Percentiles rank a stretch among this genome's conserved stretches.
phyloP scores from a whole-genome alignment of 495 filamentous ascomycete genomes.

The Xylaria curta region DNA sequence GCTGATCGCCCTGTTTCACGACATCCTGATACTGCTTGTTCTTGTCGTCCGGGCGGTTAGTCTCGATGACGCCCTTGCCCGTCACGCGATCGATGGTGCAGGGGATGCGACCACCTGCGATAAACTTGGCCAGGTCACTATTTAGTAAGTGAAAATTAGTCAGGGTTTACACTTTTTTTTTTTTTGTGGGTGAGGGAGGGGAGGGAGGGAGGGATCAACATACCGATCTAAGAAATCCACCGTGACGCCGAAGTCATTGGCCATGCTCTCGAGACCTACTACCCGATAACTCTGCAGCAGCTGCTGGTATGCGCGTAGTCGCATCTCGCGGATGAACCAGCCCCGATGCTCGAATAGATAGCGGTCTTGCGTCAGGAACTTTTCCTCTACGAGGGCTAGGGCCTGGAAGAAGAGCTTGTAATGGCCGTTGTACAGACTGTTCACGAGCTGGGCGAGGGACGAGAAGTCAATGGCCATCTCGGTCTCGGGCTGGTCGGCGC shows the following conservation, averaged over 20 bases:
- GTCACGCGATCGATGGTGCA: slow-evolving; percentile 95
- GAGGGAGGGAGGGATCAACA: no score
- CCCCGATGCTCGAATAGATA: slow-evolving; percentile 91
- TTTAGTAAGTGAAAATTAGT: no score
- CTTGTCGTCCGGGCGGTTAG: slow-evolving; percentile 95
- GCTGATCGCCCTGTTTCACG: slow-evolving; percentile 92
- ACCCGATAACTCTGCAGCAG: slow-evolving; percentile 96
- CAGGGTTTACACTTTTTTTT: no score
- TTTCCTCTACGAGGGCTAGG: slow-evolving; percentile 88
- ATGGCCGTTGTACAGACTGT: slow-evolving; percentile 88
- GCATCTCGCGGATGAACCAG: slow-evolving; percentile 99
- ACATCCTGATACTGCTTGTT: slow-evolving; percentile 99
- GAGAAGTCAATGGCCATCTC: slow-evolving; percentile 79
- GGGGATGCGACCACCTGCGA: slow-evolving; percentile 88
- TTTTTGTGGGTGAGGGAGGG: no score
- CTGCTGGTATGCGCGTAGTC: slow-evolving; percentile 92
- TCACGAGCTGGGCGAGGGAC: slow-evolving; percentile 85
- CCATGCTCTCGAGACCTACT: slow-evolving; percentile 95
- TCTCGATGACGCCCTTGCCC: slow-evolving; percentile 92
- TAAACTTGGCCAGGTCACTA: slow-evolving; percentile 97
- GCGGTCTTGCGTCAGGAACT: slow-evolving; percentile 90
- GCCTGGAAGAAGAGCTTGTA: slow-evolving; percentile 93
- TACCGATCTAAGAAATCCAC: slow-evolving; percentile 96
- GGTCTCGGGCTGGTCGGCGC: slow-evolving; percentile 71
- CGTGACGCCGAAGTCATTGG: slow-evolving; percentile 91